phyloP scores from a whole-genome alignment of 2,329 filamentous ascomycete species.

The Ceratocystis papillata region DNA sequence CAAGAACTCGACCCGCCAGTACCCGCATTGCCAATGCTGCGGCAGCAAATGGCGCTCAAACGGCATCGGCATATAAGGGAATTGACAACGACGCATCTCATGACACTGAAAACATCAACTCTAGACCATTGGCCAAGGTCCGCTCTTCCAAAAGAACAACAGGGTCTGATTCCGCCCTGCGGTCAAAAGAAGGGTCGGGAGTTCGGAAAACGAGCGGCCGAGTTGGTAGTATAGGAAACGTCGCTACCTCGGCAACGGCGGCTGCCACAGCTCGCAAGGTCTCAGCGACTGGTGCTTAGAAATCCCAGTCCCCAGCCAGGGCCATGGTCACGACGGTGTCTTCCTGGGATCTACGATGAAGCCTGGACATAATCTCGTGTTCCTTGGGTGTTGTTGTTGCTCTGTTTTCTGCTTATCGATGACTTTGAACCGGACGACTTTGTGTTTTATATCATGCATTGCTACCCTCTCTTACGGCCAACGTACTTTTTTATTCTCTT shows the following conservation, averaged over 20 bases:
- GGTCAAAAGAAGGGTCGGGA: constrained; percentile 42
- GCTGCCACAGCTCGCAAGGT: constrained; percentile 44
- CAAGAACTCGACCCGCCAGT: constrained; percentile 51
- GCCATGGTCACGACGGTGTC: constrained; percentile 25
- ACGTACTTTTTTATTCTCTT: not conserved
- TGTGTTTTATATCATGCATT: constrained; percentile 23
- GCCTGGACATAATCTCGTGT: constrained; percentile 3
- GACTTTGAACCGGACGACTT: constrained; percentile 21
- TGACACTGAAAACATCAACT: constrained; percentile 60
- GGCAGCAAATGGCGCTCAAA: constrained; percentile 41
- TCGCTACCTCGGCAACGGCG: constrained; percentile 30
- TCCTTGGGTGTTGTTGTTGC: constrained; percentile 2
- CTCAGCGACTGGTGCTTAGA: constrained; percentile 35
- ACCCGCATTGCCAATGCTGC: constrained; percentile 40
- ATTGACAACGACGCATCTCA: constrained; percentile 59
- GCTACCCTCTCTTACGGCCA: constrained; percentile 16
- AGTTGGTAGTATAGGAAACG: constrained; percentile 46
- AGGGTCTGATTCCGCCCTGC: constrained; percentile 37
- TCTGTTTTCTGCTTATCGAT: constrained; percentile 7
- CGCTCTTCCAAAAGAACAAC: constrained; percentile 22
- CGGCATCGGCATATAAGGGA: constrained; percentile 37
- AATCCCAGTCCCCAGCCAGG: constrained; percentile 25
- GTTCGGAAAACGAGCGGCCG: constrained; percentile 58
- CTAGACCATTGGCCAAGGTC: constrained; percentile 26
- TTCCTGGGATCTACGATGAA: constrained; percentile 26